Percentiles rank a stretch among this genome's conserved stretches.
Conservation (phyloP, 2,329 filamentous ascomycete species). For the Ceratocystiopsis brevicomis region DNA sequence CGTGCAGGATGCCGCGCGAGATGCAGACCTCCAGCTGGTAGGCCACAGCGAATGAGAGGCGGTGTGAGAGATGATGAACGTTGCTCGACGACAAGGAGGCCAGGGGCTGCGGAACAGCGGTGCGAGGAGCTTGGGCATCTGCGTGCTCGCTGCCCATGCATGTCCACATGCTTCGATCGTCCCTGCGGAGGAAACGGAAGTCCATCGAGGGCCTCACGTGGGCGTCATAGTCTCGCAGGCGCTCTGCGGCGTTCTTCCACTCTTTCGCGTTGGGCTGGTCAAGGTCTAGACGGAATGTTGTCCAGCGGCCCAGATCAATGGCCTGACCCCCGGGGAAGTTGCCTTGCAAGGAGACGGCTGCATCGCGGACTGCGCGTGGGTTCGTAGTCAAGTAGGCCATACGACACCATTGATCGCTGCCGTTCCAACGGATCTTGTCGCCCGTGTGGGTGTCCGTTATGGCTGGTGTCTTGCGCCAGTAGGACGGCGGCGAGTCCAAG, state of each 20-base stretch:
- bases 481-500: conserved; percentile 28
- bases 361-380: conserved; percentile 13
- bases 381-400: conserved; percentile 25
- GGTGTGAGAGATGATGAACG: conserved; percentile 6
- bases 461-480: conserved; percentile 22
- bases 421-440: conserved; percentile 19
- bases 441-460: conserved; percentile 16
- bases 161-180: conserved; percentile 10
- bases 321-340: conserved; percentile 17
- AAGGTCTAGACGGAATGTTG: conserved; percentile 30
- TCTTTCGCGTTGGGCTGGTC: conserved; percentile 2
- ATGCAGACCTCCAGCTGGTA: conserved; percentile 91
- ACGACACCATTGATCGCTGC: conserved; percentile 28
- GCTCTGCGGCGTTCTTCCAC: conserved; percentile 27
- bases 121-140: background rate
- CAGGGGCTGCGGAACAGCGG: background rate
- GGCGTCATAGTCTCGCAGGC: conserved; percentile 58
- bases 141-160: conserved; percentile 2
- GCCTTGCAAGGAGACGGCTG: conserved; percentile 19
- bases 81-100: background rate
- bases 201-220: conserved; percentile 2
- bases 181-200: conserved; percentile 6
- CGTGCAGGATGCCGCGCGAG: conserved; percentile 58
- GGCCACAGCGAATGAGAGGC: conserved; percentile 50
- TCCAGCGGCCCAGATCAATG: conserved; percentile 39